Conservation (phyloP, 2,329 filamentous ascomycete species). For the Aspergillus tamarii region DNA sequence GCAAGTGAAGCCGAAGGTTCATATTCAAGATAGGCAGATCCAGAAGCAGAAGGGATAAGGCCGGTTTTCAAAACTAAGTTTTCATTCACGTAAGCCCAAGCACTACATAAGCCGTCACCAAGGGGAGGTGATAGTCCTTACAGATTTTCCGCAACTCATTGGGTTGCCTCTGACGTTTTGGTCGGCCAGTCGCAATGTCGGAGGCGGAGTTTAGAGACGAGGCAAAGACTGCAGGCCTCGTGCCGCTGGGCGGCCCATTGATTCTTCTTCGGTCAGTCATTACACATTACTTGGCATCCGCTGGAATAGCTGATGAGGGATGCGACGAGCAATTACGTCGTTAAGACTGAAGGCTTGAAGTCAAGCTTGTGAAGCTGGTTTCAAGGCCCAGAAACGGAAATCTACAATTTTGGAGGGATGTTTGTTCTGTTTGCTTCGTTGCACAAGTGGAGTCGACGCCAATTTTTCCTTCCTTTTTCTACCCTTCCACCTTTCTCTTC, state of each 20-base stretch:
- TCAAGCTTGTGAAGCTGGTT: constrained; percentile 6
- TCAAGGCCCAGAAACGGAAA: constrained; percentile 36
- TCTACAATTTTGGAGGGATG: constrained; percentile 33
- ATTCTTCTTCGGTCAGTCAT: constrained; percentile 88
- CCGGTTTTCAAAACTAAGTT: constrained; percentile 81
- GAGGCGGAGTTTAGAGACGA: constrained; percentile 46
- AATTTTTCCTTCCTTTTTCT: constrained; percentile 21
- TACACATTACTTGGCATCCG: constrained; percentile 26
- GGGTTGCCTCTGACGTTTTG: constrained; percentile 62
- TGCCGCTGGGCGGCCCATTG: constrained; percentile 82
- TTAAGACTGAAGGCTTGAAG: constrained; percentile 12
- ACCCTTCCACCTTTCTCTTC: constrained; percentile 21
- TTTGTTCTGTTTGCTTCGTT: constrained; percentile 45
- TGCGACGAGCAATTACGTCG: constrained; percentile 8
- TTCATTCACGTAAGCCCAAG: constrained; percentile 23
- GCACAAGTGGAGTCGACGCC: constrained; percentile 18
- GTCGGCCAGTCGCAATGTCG: constrained; percentile 52
- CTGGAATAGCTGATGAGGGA: constrained; percentile 11
- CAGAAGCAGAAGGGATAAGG: constrained; percentile 88
- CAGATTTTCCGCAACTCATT: constrained; percentile 84
- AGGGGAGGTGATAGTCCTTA: constrained; percentile 49
- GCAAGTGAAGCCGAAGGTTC: constrained; percentile 53
- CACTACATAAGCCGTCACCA: neutral
- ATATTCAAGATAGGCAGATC: constrained; percentile 71
- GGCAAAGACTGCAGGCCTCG: constrained; percentile 72